Percentiles rank a stretch among this genome's conserved stretches.
These are phyloP conservation scores for Phytophthora sojae DNA, from an alignment of 352 stramenopile genomes.

Conservation along the genomic window DNA sequence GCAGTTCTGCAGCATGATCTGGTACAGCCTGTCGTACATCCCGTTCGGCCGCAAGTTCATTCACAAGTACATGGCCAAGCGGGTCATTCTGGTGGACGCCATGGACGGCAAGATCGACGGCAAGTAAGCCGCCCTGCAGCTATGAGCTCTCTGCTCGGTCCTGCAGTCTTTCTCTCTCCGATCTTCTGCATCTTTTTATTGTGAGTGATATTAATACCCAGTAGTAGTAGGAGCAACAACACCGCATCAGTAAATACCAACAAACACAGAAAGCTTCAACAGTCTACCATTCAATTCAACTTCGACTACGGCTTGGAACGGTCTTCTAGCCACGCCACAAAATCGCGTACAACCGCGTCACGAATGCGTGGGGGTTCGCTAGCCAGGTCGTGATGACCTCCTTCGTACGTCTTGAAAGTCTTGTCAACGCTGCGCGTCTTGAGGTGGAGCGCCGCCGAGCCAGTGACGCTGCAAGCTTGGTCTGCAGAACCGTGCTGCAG, in stretches of 20 bases:
- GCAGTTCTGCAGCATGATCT: constrained; percentile 66
- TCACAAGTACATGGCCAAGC: constrained; percentile 52
- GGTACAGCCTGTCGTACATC: constrained; percentile 62
- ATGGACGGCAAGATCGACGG: constrained; percentile 51
- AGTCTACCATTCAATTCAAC: constrained; percentile 3
- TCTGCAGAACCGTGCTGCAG: constrained; percentile 80
- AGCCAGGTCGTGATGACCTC: constrained; percentile 72
- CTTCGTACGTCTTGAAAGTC: constrained; percentile 67
- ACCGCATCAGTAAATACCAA: constrained; percentile 12
- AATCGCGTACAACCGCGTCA: constrained; percentile 68
- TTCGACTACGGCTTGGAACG: constrained; percentile 27
- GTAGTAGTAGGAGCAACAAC: constrained; percentile 19
- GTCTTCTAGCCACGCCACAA: constrained; percentile 76
- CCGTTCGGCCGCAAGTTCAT: constrained; percentile 57
- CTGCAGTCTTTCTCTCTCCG: constrained; percentile 9
- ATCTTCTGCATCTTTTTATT: constrained; percentile 36
- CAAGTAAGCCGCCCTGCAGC: constrained; percentile 27
- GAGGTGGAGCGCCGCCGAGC: constrained; percentile 63
- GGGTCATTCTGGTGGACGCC: constrained; percentile 41
- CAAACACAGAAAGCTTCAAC: constrained; percentile 5
- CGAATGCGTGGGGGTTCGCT: constrained; percentile 76
- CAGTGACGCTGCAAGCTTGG: constrained; percentile 72
- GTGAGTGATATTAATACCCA: constrained; percentile 24
- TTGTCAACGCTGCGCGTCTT: constrained; percentile 74
- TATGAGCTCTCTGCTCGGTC: constrained; percentile 2